phyloP scores from a whole-genome alignment of 176 grass and related monocot genomes.

The Guadua angustifolia region DNA sequence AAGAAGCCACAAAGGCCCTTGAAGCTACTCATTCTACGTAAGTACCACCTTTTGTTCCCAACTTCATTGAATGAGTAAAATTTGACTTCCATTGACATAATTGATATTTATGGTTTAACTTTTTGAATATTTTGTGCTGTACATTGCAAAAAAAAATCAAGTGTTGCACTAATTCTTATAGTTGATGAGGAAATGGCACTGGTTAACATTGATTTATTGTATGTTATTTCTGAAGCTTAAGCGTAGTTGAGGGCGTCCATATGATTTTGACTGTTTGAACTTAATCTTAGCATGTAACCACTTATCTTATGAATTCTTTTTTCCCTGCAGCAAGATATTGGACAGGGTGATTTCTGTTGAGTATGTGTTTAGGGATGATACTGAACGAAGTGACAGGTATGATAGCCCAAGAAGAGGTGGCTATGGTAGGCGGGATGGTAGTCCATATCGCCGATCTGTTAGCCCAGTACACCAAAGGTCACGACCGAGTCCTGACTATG shows the following conservation, averaged over 20 bases:
- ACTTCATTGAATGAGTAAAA: not conserved
- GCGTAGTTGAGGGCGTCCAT: no score
- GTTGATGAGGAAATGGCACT: not conserved
- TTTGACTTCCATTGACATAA: not conserved
- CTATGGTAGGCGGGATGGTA: slow-evolving; percentile 65
- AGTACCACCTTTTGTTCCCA: slow-evolving; percentile 13
- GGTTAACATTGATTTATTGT: not conserved
- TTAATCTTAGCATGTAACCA: no score
- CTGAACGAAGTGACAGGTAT: no score
- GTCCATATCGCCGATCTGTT: slow-evolving; percentile 64
- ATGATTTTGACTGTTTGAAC: no score
- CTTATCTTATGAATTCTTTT: no score
- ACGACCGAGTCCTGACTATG: slow-evolving; percentile 86
- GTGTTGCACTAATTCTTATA: not conserved
- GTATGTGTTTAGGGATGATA: no score
- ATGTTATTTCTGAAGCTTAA: no score
- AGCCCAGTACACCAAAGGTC: slow-evolving; percentile 63
- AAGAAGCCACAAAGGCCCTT: slow-evolving; percentile 85
- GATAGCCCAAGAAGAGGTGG: no score
- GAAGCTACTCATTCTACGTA: slow-evolving; percentile 84
- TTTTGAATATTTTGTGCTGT: slow-evolving; percentile 11
- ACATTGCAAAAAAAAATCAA: not conserved
- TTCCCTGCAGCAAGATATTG: no score
- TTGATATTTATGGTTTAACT: not conserved
- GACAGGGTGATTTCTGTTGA: no score